A percentile compares a stretch with the other conserved stretches of the same genome.
phyloP scores from a whole-genome alignment of 257 asterid genomes.

The Nicotiana paniculata region DNA sequence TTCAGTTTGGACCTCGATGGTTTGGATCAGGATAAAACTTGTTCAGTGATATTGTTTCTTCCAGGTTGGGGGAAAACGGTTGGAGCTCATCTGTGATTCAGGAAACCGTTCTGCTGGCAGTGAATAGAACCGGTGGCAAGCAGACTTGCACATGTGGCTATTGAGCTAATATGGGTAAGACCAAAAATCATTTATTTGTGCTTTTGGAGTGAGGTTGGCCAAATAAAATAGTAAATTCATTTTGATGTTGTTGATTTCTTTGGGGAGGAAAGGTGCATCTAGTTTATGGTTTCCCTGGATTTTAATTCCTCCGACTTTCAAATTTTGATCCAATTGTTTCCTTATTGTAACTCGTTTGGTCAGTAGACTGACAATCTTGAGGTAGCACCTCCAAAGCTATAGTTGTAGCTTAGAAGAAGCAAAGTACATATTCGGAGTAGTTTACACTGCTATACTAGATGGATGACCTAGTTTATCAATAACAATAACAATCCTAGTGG shows the following conservation, averaged over 20 bases:
- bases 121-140: constrained; percentile 85
- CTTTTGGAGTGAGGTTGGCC: not conserved
- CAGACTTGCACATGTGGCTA: constrained; percentile 74
- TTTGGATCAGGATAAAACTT: not conserved
- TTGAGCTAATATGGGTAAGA: constrained; percentile 84
- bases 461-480: not conserved
- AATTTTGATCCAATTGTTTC: not conserved
- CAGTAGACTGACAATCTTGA: not conserved
- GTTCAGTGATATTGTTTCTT: constrained; percentile 10
- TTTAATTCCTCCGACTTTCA: not conserved
- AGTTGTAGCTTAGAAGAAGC: not conserved
- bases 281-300: not conserved
- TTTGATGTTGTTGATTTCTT: not conserved
- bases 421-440: not conserved
- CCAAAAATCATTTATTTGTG: not conserved
- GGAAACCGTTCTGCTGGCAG: constrained; percentile 68
- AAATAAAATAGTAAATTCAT: not conserved
- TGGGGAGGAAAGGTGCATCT: not conserved
- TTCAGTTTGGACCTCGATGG: not conserved
- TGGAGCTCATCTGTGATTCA: constrained; percentile 84
- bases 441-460: not conserved
- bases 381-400: not conserved
- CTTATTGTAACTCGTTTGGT: not conserved
- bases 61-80: constrained; percentile 70
- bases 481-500: no score